Evolutionary conservation across 2,329 filamentous ascomycete species (phyloP), one percentile per base, ranked within the genome.

Genomic region (Curvularia lunata): DNA sequence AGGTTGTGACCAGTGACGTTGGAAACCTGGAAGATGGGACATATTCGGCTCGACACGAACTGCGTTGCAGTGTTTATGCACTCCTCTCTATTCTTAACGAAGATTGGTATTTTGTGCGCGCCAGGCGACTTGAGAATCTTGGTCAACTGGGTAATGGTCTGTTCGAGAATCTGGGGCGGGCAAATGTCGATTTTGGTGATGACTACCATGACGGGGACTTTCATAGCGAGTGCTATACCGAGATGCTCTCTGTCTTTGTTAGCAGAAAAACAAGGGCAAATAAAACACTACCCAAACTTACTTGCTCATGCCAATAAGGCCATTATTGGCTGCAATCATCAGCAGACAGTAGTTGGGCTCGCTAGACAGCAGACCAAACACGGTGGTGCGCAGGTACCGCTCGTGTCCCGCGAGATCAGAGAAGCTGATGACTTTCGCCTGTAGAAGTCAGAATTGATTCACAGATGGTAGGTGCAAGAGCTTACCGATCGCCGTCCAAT

Each of bases 131-230:
- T 97, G 65, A 99, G 83, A 50, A 99, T 97, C 72, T 93, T 91
- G 52, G 88, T 94, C 62, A 99, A 86, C 76, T 98, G 94, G 10
- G 88, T 90, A 45, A 98, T 88, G 21, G 95, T 99, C 80, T 98
- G 90, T 78, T 96, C 88, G 23, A 99, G 82, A 70, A 99, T 97
- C 65, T 98, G 91, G 1, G 94, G 92, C 21, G 95, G 95, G 76
- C 95, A 98, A 54, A 98, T 98, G 75, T 98, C 95, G 64, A 98
- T 97, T 81, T 98, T 99, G 77, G 94, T 99, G 62, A 98, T 88
- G 64, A 97, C 89, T 3, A 98, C 93, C 91, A 99, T 96, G 67
- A 99, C 92, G 0, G 95, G 95, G 10, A 99, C 94, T 71, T 98
- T 98, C 50, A 99, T 82, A 0, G 95, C 93, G 30, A 98, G 82